Percentiles rank a stretch among this genome's conserved stretches.
phyloP scores from a whole-genome alignment of 1,139 yeast species.

The Candida labiduridarum region DNA sequence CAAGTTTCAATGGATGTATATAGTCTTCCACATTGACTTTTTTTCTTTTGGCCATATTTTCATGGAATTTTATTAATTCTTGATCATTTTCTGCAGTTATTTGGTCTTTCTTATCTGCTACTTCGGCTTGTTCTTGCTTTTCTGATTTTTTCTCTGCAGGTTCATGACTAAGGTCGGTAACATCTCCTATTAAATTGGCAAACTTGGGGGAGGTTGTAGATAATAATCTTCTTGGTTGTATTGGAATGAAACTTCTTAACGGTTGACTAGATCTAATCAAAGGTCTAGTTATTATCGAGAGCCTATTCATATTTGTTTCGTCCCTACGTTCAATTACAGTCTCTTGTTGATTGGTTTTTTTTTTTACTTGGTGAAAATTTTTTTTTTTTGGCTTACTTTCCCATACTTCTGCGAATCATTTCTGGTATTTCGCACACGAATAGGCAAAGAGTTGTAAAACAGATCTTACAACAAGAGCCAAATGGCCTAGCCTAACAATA shows the following conservation, averaged over 20 bases:
- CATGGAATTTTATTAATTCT: slow-evolving; percentile 37
- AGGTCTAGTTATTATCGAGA: slow-evolving; percentile 11
- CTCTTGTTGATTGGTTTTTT: not conserved
- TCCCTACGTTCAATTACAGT: not conserved
- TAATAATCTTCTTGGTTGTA: slow-evolving; percentile 4
- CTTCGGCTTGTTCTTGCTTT: slow-evolving; percentile 4
- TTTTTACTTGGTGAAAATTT: slow-evolving; percentile 5
- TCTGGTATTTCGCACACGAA: not conserved
- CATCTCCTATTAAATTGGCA: slow-evolving; percentile 12
- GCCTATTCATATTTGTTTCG: slow-evolving; percentile 10
- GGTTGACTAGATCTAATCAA: slow-evolving; percentile 4
- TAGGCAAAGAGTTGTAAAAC: not conserved
- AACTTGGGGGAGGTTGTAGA: slow-evolving; percentile 5
- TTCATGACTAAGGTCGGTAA: slow-evolving; percentile 6
- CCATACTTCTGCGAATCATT: not conserved
- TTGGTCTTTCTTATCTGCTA: slow-evolving; percentile 8
- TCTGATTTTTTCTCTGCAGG: slow-evolving; percentile 6
- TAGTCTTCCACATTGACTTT: slow-evolving; percentile 38
- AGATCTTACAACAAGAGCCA: not conserved
- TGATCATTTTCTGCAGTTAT: slow-evolving; percentile 35
- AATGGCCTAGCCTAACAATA: too few relatives aligned
- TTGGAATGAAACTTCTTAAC: not conserved
- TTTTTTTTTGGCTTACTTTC: slow-evolving; percentile 4
- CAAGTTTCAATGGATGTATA: slow-evolving; percentile 73
- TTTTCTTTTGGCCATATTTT: slow-evolving; percentile 28